Conservation (phyloP, 108 stramenopile species). For the Licmophora abbreviata region DNA sequence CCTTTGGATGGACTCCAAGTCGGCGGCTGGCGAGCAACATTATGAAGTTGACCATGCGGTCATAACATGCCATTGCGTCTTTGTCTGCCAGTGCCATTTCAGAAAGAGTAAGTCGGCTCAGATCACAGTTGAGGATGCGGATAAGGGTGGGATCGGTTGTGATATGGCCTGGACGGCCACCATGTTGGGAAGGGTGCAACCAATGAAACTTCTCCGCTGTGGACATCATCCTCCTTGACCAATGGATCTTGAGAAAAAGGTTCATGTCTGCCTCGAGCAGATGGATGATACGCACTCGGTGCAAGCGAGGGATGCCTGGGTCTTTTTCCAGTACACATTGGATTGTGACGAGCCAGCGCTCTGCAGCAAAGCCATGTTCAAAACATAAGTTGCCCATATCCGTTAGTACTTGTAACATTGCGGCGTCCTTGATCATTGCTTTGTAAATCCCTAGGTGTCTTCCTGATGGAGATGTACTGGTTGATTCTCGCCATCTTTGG, state of each 20-base stretch:
- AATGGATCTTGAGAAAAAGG: neutral
- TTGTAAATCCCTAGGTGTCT: neutral
- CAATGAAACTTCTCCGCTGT: neutral
- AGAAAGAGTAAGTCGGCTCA: no score
- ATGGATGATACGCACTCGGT: constrained; percentile 10
- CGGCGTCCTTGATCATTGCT: neutral
- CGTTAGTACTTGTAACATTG: neutral
- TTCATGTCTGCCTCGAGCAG: constrained; percentile 10
- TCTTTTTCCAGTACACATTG: neutral
- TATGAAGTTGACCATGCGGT: no score
- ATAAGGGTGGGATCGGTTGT: neutral
- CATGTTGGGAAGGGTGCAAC: neutral
- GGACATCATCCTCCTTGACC: neutral
- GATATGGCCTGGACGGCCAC: neutral
- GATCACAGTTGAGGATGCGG: neutral
- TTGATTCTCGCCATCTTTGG: neutral
- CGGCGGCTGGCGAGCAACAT: no score
- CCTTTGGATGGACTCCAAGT: no score
- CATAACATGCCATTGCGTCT: neutral
- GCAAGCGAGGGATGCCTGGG: neutral
- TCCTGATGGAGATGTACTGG: neutral
- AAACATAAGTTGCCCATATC: neutral
- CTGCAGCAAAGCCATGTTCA: neutral
- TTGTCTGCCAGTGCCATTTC: no score
- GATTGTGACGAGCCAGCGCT: neutral